Conservation (phyloP, 2,329 filamentous ascomycete genomes). For the Colletotrichum eremochloae region DNA sequence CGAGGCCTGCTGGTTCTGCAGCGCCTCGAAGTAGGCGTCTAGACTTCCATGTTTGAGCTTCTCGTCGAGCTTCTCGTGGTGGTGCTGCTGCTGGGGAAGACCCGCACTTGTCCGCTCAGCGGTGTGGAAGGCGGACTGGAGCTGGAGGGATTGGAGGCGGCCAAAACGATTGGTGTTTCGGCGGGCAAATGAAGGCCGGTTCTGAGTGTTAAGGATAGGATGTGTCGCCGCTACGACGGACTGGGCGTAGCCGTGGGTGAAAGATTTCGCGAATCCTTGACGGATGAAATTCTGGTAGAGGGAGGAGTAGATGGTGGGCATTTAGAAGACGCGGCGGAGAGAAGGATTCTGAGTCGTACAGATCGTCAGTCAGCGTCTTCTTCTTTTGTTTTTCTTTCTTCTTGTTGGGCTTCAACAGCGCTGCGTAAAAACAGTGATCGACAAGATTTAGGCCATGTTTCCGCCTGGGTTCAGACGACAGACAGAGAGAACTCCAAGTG, state of each 20-base stretch:
- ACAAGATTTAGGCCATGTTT: slow-evolving; percentile 30
- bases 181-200: slow-evolving; percentile 72
- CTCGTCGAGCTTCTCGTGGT: slow-evolving; percentile 65
- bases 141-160: slow-evolving; percentile 70
- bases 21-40: slow-evolving; percentile 92
- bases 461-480: slow-evolving; percentile 28
- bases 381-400: background rate
- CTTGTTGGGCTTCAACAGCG: background rate
- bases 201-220: slow-evolving; percentile 79
- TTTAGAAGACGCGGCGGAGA: slow-evolving; percentile 84
- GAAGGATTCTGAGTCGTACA: slow-evolving; percentile 60
- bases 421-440: slow-evolving; percentile 12
- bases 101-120: slow-evolving; percentile 63
- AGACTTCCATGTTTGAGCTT: slow-evolving; percentile 73
- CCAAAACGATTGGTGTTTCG: slow-evolving; percentile 68
- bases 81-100: slow-evolving; percentile 71
- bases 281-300: slow-evolving; percentile 88
- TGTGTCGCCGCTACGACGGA: slow-evolving; percentile 96
- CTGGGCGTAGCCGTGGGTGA: slow-evolving; percentile 98
- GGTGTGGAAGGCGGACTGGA: slow-evolving; percentile 83
- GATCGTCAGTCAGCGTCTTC: slow-evolving; percentile 45
- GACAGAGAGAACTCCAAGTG: background rate
- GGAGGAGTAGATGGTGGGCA: slow-evolving; percentile 80
- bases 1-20: slow-evolving; percentile 77
- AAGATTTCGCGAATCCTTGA: slow-evolving; percentile 95